These are phyloP conservation scores for Glonium stellatum DNA, from an alignment of 495 filamentous ascomycete species.

Conservation along the genomic window DNA sequence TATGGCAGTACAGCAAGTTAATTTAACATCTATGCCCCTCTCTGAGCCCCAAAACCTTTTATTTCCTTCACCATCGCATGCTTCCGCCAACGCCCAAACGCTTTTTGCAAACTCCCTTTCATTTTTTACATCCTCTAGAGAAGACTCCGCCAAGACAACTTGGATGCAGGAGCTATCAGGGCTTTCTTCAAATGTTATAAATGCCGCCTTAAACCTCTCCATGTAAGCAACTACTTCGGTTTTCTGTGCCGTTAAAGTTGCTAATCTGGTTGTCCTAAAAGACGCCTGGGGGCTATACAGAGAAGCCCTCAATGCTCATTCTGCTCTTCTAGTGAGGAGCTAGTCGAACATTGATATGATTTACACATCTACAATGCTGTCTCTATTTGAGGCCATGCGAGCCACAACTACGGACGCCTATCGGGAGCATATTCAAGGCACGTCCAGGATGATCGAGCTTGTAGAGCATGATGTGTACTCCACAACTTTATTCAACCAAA, in stretches of 20 bases:
- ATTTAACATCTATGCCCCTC: not conserved
- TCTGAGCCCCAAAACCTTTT: not conserved
- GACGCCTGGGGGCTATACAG: not conserved
- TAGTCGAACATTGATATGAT: not conserved
- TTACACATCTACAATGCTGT: not conserved
- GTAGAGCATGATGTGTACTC: no score
- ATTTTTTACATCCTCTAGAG: not conserved
- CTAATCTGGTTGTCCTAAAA: not conserved
- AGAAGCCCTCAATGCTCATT: not conserved
- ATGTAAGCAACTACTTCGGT: not conserved
- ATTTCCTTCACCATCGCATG: not conserved
- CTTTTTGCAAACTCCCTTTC: not conserved
- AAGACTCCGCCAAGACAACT: not conserved
- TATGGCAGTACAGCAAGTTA: not conserved
- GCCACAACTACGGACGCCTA: no score
- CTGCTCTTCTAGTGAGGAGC: not conserved
- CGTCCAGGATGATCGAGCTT: no score
- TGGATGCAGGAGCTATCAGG: not conserved
- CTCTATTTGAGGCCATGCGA: not conserved
- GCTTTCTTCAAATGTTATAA: not conserved
- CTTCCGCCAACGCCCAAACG: not conserved
- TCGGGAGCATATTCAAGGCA: no score
- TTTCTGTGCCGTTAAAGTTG: not conserved
- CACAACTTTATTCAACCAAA: no score
- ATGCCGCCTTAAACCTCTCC: not conserved